Conservation (phyloP, 352 stramenopile species). For the Globisporangium sylvaticum region DNA sequence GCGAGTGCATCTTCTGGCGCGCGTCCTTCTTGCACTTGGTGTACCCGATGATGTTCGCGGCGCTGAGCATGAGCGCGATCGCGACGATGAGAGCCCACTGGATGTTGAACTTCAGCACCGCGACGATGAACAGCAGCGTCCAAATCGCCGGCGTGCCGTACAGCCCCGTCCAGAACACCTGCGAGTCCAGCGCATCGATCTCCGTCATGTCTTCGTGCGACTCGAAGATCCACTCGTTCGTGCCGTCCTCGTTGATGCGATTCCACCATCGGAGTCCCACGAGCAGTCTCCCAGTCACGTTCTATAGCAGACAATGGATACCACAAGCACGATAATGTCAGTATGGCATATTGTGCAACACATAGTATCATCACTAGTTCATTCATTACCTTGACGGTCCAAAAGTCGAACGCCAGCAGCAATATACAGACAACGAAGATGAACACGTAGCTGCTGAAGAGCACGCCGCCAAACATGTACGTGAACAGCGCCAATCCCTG, state of each 20-base stretch:
- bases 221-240: constrained; percentile 97
- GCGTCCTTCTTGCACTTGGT: constrained; percentile 95
- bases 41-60: constrained; percentile 98
- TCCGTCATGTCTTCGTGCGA: constrained; percentile 89
- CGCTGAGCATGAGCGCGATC: constrained; percentile 90
- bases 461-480: constrained; percentile 93
- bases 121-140: constrained; percentile 89
- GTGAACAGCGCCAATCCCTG: constrained; percentile 83
- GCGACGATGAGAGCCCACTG: constrained; percentile 92
- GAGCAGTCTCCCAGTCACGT: constrained; percentile 83
- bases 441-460: constrained; percentile 93
- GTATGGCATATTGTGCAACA: neutral
- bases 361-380: neutral
- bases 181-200: constrained; percentile 85
- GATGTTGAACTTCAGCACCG: constrained; percentile 92
- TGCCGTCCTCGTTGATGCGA: constrained; percentile 93
- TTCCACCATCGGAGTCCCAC: constrained; percentile 98
- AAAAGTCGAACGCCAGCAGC: constrained; percentile 97
- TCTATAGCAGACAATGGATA: constrained; percentile 29
- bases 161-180: constrained; percentile 95
- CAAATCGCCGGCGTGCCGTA: constrained; percentile 93
- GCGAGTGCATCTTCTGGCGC: constrained; percentile 77
- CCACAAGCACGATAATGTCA: neutral
- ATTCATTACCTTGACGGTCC: constrained; percentile 91
- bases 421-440: constrained; percentile 97